Evolutionary conservation across 768 basidiomycete genomes (phyloP).

Genomic region (Flagelloscypha sp.): DNA sequence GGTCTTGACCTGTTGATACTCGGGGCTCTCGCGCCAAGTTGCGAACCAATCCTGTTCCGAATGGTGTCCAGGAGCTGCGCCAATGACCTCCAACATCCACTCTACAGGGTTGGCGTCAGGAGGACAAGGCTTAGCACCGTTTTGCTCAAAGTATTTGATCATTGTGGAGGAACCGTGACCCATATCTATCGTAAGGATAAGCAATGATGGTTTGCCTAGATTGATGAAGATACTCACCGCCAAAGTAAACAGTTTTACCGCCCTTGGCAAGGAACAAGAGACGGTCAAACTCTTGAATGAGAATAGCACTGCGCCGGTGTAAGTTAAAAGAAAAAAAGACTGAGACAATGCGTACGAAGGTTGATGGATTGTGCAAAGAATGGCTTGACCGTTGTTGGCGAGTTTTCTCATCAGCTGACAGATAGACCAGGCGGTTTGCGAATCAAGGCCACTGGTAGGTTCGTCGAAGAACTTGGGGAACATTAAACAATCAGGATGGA

Average conservation of each 20-base stretch:
- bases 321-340: no score
- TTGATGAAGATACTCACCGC: no score
- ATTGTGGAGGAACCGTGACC: conserved; percentile 54
- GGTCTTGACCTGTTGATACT: conserved; percentile 23
- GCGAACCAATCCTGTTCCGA: conserved; percentile 50
- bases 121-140: conserved; percentile 57
- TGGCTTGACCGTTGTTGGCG: conserved; percentile 44
- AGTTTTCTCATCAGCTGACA: conserved; percentile 42
- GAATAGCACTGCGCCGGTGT: no score
- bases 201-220: no score
- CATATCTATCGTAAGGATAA: no score
- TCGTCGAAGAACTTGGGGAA: conserved; percentile 57
- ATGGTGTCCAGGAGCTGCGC: conserved; percentile 55
- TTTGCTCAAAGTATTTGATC: conserved; percentile 66
- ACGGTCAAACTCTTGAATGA: conserved; percentile 47
- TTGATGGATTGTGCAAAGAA: conserved; percentile 41
- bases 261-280: conserved; percentile 41
- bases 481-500: no score
- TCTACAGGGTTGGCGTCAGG: conserved; percentile 68
- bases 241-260: conserved; percentile 64
- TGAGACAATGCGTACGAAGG: conserved; percentile 56
- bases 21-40: conserved; percentile 46
- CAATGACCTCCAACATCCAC: conserved; percentile 65
- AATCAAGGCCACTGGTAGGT: conserved; percentile 50
- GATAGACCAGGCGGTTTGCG: conserved; percentile 44